These are phyloP conservation scores for Phyllostachys edulis DNA, from an alignment of 176 grass and related monocot genomes.

Conservation along the genomic window DNA sequence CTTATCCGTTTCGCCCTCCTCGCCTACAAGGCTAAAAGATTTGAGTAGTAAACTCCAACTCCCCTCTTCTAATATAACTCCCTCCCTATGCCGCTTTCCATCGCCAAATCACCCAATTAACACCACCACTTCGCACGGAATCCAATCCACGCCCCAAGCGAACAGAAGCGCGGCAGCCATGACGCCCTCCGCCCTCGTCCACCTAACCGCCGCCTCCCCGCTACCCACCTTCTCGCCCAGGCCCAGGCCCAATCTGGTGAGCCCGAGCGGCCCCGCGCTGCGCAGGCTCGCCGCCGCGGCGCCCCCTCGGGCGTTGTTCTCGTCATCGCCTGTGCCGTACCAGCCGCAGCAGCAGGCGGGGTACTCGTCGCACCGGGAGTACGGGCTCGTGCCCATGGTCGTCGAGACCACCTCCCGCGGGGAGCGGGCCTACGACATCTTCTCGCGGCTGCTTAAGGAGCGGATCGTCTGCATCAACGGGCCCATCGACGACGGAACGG, in stretches of 20 bases:
- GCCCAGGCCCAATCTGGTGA: neutral
- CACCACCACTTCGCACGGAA: neutral
- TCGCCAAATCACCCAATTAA: neutral
- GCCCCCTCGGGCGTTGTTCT: constrained; percentile 44
- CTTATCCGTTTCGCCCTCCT: constrained; percentile 32
- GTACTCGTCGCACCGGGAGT: constrained; percentile 26
- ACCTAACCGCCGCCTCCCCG: constrained; percentile 24
- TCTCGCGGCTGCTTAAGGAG: constrained; percentile 91
- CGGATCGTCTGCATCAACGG: constrained; percentile 86
- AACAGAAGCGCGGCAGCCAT: constrained; percentile 14
- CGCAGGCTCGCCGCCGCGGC: constrained; percentile 29
- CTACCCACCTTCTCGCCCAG: constrained; percentile 18
- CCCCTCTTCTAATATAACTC: neutral
- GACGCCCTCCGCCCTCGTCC: constrained; percentile 34
- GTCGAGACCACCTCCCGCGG: constrained; percentile 91
- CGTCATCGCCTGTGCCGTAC: constrained; percentile 16
- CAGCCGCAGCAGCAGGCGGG: constrained; percentile 2
- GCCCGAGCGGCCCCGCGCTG: neutral
- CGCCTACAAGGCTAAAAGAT: neutral
- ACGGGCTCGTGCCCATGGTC: constrained; percentile 77
- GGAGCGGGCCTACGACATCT: constrained; percentile 80
- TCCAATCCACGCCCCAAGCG: neutral
- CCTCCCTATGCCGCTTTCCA: neutral
- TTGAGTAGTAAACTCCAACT: too few species aligned
- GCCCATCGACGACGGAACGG: constrained; percentile 68